Conservation (phyloP, 305 asterid genomes). For the Fraxinus paxiana region DNA sequence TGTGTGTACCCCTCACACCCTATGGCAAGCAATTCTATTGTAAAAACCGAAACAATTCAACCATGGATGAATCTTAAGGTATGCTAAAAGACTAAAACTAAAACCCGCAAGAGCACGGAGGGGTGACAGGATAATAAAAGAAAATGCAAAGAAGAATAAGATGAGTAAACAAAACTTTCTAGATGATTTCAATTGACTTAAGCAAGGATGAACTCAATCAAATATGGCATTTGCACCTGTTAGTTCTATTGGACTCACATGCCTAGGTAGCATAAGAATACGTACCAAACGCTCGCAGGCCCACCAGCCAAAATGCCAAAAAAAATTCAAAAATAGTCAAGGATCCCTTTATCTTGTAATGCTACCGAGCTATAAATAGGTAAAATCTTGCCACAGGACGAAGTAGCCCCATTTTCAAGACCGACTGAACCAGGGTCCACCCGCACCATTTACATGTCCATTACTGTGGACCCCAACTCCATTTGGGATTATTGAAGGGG, state of each 20-base stretch:
- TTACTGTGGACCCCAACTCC: slow-evolving; percentile 64
- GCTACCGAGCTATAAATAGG: slow-evolving; percentile 18
- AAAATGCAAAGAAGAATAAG: not conserved
- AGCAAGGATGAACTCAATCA: slow-evolving; percentile 20
- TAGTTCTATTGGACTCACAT: slow-evolving; percentile 12
- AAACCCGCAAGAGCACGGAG: not conserved
- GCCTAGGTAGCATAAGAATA: slow-evolving; percentile 18
- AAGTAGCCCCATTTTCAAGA: slow-evolving; percentile 33
- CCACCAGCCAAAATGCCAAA: slow-evolving; percentile 32
- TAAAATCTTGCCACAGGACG: slow-evolving; percentile 1
- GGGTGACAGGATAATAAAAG: not conserved
- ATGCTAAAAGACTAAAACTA: not conserved
- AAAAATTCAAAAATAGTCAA: slow-evolving; percentile 20
- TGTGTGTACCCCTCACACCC: not conserved
- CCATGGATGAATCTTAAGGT: not conserved
- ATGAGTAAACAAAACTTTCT: slow-evolving; percentile 10
- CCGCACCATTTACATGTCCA: slow-evolving; percentile 66
- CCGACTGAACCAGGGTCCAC: slow-evolving; percentile 79
- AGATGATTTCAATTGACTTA: slow-evolving; percentile 27
- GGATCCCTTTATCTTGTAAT: slow-evolving; percentile 18
- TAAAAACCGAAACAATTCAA: not conserved
- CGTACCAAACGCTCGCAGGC: slow-evolving; percentile 20
- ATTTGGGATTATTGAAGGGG: slow-evolving; percentile 53
- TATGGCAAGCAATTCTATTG: not conserved
- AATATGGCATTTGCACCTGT: slow-evolving; percentile 38